These are phyloP conservation scores for Jasminum sambac DNA, from an alignment of 257 asterid genomes.

Conservation along the genomic window DNA sequence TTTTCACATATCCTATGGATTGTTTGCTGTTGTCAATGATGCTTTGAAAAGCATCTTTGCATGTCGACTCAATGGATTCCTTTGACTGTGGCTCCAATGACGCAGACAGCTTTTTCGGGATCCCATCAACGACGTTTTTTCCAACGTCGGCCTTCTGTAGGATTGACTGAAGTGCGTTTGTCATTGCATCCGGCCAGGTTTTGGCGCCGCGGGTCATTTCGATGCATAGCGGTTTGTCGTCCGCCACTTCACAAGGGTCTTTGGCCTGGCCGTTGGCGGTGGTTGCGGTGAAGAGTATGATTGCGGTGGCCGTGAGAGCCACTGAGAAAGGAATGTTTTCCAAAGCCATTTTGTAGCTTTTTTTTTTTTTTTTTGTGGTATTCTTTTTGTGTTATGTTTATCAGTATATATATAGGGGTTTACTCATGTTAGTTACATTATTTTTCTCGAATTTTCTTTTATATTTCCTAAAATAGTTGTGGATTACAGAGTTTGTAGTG, in stretches of 20 bases:
- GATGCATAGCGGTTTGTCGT: neutral
- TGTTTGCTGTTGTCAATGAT: conserved; percentile 6
- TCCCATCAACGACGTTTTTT: neutral
- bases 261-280: neutral
- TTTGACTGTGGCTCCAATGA: neutral
- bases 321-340: neutral
- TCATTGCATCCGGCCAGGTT: conserved; percentile 3
- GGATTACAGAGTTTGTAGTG: neutral
- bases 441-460: neutral
- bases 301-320: neutral
- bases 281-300: neutral
- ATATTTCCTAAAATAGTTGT: neutral
- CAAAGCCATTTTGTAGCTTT: neutral
- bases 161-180: neutral
- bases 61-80: neutral
- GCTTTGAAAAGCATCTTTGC: neutral
- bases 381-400: neutral
- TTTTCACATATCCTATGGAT: neutral
- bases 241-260: neutral
- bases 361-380: neutral
- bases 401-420: no score
- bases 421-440: neutral
- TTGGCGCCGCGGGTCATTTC: neutral
- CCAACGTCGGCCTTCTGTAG: neutral
- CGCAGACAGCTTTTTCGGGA: neutral